Percentiles rank a stretch among this genome's conserved stretches.
These are phyloP conservation scores for Vaccinium macrocarpon DNA, from an alignment of 148 eudicot genomes.

Conservation along the genomic window DNA sequence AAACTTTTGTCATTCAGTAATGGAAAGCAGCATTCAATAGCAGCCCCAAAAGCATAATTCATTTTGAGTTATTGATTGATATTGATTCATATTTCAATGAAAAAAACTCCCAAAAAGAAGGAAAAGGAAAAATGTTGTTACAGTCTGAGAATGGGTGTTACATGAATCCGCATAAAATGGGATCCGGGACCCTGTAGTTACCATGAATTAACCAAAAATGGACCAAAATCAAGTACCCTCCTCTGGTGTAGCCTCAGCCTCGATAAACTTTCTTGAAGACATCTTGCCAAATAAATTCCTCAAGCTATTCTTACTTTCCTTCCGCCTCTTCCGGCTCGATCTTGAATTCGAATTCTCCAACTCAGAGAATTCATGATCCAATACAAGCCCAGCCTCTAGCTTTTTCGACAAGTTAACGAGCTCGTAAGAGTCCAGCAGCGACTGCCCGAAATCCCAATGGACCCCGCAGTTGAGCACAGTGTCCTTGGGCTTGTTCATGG, in stretches of 20 bases:
- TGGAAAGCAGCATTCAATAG: neutral
- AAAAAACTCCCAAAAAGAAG: neutral
- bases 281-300: slow-evolving; percentile 51
- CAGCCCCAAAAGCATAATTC: neutral
- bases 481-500: slow-evolving; percentile 23
- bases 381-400: slow-evolving; percentile 51
- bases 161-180: no score
- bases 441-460: slow-evolving; percentile 65
- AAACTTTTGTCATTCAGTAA: neutral
- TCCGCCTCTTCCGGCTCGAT: slow-evolving; percentile 26
- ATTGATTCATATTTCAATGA: neutral
- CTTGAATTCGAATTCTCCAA: slow-evolving; percentile 25
- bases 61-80: neutral
- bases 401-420: slow-evolving; percentile 65
- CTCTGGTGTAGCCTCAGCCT: slow-evolving; percentile 25
- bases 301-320: slow-evolving; percentile 71
- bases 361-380: slow-evolving; percentile 33
- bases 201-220: neutral
- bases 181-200: neutral
- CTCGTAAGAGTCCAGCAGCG: slow-evolving; percentile 85
- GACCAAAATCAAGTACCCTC: slow-evolving; percentile 11
- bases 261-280: slow-evolving; percentile 61
- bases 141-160: neutral
- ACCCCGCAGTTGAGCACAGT: neutral
- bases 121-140: neutral